Evolutionary conservation across 108 stramenopile species (phyloP).

Genomic region (Tribonema minus): DNA sequence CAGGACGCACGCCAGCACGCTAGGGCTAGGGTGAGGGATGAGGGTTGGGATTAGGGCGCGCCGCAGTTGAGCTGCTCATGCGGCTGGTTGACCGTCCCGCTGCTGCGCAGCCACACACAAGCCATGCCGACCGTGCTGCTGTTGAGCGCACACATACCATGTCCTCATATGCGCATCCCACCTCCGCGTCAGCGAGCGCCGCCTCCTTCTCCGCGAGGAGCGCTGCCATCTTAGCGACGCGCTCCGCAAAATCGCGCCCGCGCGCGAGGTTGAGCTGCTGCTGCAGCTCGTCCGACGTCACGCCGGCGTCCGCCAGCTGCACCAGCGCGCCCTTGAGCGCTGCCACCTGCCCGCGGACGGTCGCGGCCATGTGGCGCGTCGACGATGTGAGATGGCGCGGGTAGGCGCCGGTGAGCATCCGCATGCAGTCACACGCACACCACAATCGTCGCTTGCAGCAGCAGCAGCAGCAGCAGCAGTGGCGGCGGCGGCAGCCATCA

Average conservation of each 20-base stretch:
- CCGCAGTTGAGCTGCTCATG: too few species aligned
- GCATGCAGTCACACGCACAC: too few species aligned
- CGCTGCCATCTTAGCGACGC: conserved; percentile 13
- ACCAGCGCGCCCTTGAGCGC: conserved; percentile 31
- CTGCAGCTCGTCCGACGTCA: background rate
- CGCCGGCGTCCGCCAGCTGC: conserved; percentile 5
- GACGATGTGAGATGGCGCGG: too few species aligned
- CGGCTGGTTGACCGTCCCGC: too few species aligned
- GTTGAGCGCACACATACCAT: background rate
- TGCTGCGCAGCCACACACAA: too few species aligned
- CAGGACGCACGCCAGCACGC: too few species aligned
- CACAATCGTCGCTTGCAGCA: background rate
- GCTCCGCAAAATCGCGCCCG: conserved; percentile 22
- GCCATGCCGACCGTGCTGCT: too few species aligned
- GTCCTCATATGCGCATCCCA: background rate
- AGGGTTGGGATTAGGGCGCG: too few species aligned
- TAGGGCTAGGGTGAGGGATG: too few species aligned
- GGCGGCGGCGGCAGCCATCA: too few species aligned
- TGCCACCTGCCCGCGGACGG: background rate
- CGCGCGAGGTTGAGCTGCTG: conserved; percentile 16
- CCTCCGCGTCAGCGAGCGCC: background rate
- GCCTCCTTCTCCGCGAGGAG: background rate
- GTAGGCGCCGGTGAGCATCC: too few species aligned
- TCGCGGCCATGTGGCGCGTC: too few species aligned
- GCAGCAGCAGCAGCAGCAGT: background rate